Evolutionary conservation across 108 stramenopile species (phyloP).

Genomic region (Poteriospumella lacustris): DNA sequence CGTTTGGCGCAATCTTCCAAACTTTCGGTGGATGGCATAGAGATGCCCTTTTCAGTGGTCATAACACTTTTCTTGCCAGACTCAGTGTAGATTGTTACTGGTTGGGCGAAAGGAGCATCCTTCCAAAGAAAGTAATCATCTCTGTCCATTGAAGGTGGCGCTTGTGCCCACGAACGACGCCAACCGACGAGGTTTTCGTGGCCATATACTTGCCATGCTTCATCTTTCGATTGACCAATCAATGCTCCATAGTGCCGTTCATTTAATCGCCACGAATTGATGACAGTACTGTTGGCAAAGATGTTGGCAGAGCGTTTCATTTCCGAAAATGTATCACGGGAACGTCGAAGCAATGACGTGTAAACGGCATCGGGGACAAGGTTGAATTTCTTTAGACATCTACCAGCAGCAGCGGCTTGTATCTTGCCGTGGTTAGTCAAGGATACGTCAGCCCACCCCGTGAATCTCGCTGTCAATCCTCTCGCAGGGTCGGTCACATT

Average conservation of each 20-base stretch:
- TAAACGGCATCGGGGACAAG: not conserved
- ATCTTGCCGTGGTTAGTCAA: constrained; percentile 38
- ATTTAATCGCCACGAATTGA: constrained; percentile 38
- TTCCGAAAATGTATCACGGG: not conserved
- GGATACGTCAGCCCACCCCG: constrained; percentile 46
- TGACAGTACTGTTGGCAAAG: not conserved
- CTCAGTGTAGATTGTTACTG: not conserved
- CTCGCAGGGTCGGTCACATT: constrained; percentile 11
- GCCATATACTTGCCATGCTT: constrained; percentile 41
- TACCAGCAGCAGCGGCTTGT: not conserved
- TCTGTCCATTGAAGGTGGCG: constrained; percentile 42
- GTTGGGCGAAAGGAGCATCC: constrained; percentile 35
- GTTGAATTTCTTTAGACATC: not conserved
- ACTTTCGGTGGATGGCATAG: constrained; percentile 46
- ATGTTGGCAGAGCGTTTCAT: not conserved
- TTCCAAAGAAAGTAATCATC: not conserved
- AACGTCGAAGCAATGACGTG: not conserved
- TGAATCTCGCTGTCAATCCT: not conserved
- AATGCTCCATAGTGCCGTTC: constrained; percentile 53
- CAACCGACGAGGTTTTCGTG: constrained; percentile 33
- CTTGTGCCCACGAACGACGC: constrained; percentile 34
- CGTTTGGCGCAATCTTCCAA: constrained; percentile 43
- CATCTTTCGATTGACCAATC: constrained; percentile 38
- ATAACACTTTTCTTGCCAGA: not conserved
- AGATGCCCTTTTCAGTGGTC: not conserved